Evolutionary conservation across 2,329 filamentous ascomycete species (phyloP).

Genomic region (Aureobasidium leucospermi): DNA sequence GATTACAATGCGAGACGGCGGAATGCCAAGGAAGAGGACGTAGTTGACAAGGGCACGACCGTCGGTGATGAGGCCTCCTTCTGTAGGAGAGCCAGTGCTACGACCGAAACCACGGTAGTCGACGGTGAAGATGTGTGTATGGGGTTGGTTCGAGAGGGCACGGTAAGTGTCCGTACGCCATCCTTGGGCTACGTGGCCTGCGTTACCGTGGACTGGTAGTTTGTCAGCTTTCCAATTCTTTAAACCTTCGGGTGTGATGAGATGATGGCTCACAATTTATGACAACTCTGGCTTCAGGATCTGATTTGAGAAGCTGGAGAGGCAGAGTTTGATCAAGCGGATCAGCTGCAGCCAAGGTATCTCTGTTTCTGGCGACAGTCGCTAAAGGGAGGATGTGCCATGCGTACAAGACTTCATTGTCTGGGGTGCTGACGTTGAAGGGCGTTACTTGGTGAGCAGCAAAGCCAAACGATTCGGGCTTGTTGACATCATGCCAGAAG

Average conservation of each 20-base stretch:
- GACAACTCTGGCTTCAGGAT: constrained; percentile 47
- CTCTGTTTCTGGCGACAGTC: constrained; percentile 65
- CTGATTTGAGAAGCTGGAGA: constrained; percentile 43
- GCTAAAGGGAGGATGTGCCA: constrained; percentile 86
- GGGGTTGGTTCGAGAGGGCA: constrained; percentile 62
- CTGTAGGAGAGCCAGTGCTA: constrained; percentile 72
- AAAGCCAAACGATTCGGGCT: constrained; percentile 79
- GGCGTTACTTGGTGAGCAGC: constrained; percentile 82
- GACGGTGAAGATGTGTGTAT: constrained; percentile 75
- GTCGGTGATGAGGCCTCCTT: constrained; percentile 74
- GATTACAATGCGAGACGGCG: constrained; percentile 66
- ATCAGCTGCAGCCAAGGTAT: constrained; percentile 49
- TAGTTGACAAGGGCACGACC: constrained; percentile 67
- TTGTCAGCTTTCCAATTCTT: background rate
- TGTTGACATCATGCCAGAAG: constrained; percentile 67
- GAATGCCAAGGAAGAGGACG: constrained; percentile 58
- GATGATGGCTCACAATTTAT: constrained; percentile 41
- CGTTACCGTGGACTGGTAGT: constrained; percentile 54
- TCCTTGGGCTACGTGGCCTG: constrained; percentile 74
- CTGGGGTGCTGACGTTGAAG: constrained; percentile 67
- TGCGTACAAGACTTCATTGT: constrained; percentile 71
- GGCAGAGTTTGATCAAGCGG: constrained; percentile 31
- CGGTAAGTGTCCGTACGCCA: constrained; percentile 72
- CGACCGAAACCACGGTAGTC: constrained; percentile 86
- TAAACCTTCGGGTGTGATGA: background rate